These are phyloP conservation scores for Aurifilum marmelostoma DNA, from an alignment of 2,329 filamentous ascomycete genomes.

Conservation along the genomic window DNA sequence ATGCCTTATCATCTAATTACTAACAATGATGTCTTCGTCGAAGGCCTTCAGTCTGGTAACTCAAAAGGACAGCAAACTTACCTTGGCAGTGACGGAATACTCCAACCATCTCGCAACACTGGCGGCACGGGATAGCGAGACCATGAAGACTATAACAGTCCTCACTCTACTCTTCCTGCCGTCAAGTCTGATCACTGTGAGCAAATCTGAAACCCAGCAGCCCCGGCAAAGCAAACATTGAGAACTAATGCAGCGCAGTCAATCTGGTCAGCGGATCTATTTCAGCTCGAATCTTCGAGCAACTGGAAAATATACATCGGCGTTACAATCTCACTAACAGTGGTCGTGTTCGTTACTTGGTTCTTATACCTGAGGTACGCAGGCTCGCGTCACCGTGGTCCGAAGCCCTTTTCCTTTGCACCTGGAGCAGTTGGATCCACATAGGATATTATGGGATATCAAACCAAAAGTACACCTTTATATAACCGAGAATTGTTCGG, in stretches of 20 bases:
- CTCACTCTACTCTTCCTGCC: constrained; percentile 19
- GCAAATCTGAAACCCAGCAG: neutral
- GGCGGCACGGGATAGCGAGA: constrained; percentile 20
- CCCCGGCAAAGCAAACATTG: neutral
- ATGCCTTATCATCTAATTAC: neutral
- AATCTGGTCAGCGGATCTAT: constrained; percentile 19
- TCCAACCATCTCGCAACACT: constrained; percentile 16
- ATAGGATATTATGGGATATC: neutral
- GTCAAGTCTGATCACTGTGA: constrained; percentile 16
- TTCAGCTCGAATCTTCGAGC: constrained; percentile 7
- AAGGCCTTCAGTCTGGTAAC: constrained; percentile 22
- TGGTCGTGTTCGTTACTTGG: constrained; percentile 18
- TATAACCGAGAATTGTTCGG: neutral
- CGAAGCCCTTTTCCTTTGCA: constrained; percentile 1
- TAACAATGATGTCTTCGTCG: neutral
- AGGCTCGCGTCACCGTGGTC: neutral
- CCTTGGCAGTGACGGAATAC: constrained; percentile 16
- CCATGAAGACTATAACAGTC: constrained; percentile 23
- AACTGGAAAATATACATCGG: constrained; percentile 18
- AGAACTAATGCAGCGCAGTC: constrained; percentile 4
- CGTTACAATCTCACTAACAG: constrained; percentile 12
- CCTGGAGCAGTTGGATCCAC: neutral
- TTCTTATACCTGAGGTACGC: constrained; percentile 10
- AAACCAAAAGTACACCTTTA: neutral
- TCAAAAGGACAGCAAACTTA: constrained; percentile 22